These are phyloP conservation scores for Globisporangium spiculum DNA, from an alignment of 352 stramenopile species.

Conservation along the genomic window DNA sequence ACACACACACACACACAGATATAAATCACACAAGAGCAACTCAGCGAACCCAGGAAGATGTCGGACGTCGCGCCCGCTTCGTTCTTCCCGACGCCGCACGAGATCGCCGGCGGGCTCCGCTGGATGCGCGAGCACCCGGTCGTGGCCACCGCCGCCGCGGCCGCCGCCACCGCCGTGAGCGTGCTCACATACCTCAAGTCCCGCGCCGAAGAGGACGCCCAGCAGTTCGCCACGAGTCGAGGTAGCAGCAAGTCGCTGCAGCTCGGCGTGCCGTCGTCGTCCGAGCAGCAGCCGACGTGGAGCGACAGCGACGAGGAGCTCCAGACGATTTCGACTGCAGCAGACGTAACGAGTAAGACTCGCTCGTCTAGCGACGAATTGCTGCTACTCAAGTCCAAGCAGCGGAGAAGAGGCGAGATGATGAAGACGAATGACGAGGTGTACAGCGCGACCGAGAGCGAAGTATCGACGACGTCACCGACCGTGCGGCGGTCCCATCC, in stretches of 20 bases:
- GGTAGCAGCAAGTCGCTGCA: conserved; percentile 10
- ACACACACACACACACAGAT: background rate
- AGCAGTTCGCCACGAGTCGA: background rate
- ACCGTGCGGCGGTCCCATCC: conserved; percentile 15
- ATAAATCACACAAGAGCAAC: background rate
- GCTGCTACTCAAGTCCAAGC: conserved; percentile 14
- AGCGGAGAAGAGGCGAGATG: conserved; percentile 23
- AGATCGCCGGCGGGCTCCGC: conserved; percentile 71
- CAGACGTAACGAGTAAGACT: conserved; percentile 8
- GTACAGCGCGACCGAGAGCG: conserved; percentile 66
- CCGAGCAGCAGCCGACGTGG: conserved; percentile 28
- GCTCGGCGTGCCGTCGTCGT: background rate
- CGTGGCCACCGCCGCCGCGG: conserved; percentile 60
- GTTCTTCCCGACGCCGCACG: conserved; percentile 78
- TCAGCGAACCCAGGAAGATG: conserved; percentile 27
- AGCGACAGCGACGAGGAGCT: conserved; percentile 22
- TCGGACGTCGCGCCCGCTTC: conserved; percentile 52
- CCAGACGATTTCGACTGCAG: background rate
- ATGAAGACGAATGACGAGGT: conserved; percentile 36
- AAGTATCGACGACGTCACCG: conserved; percentile 42
- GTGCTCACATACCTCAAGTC: conserved; percentile 63
- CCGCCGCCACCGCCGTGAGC: conserved; percentile 64
- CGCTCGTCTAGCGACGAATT: background rate
- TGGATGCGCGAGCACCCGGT: conserved; percentile 76
- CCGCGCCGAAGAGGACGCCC: conserved; percentile 21